A percentile compares a stretch with the other conserved stretches of the same genome.
These are phyloP conservation scores for Penicillium cosmopolitanum DNA, from an alignment of 495 filamentous ascomycete genomes.

Conservation along the genomic window DNA sequence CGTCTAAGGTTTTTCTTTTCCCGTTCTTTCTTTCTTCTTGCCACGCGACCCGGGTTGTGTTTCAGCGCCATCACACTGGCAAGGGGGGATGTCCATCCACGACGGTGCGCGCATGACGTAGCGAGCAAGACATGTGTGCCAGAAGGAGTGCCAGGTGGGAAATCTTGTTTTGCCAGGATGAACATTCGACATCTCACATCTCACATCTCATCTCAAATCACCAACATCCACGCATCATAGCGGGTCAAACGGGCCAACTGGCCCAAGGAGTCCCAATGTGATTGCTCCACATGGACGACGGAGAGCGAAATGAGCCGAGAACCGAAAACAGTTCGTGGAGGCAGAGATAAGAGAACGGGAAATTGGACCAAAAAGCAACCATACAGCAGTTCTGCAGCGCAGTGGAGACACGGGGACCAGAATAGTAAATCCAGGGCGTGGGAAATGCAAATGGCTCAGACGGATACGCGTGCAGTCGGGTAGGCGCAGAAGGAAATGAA, in stretches of 20 bases:
- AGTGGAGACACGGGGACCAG: not conserved
- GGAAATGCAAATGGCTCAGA: not conserved
- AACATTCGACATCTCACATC: not conserved
- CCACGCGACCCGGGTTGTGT: constrained; percentile 20
- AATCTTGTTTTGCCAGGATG: not conserved
- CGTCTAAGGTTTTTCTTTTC: constrained; percentile 3
- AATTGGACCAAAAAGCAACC: constrained; percentile 2
- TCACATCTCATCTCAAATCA: not conserved
- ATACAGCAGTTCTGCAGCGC: not conserved
- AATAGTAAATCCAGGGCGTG: not conserved
- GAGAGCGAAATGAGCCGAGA: not conserved
- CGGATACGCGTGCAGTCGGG: constrained; percentile 5
- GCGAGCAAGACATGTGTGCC: not conserved
- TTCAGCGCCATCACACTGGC: constrained; percentile 9
- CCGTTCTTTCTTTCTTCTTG: not conserved
- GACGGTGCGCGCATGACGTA: constrained; percentile 3
- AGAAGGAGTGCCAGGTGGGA: not conserved
- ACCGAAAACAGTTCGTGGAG: not conserved
- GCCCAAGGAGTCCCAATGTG: no score
- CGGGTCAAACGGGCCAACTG: not conserved
- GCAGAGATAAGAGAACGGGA: not conserved
- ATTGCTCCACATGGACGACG: no score
- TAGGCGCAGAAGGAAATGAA: constrained; percentile 15
- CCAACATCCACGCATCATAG: not conserved
- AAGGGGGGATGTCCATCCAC: constrained; percentile 28